Evolutionary conservation across 192 early-diverging fungal genomes (phyloP).

Genomic region (Funneliformis mosseae): DNA sequence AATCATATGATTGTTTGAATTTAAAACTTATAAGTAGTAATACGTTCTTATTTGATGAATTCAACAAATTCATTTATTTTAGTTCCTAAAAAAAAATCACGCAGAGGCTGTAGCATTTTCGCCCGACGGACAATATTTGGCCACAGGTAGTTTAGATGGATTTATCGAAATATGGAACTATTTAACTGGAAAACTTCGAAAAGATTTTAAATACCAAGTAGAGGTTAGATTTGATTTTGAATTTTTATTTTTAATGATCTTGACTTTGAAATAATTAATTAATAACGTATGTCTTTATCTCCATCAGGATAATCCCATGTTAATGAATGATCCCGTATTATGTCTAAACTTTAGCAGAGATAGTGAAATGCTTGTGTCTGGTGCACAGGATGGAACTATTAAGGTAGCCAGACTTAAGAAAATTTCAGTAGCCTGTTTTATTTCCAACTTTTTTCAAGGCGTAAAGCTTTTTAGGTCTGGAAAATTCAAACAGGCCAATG

Average conservation of each 20-base stretch:
- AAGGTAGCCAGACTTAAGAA: constrained; percentile 49
- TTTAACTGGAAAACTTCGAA: constrained; percentile 86
- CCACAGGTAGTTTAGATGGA: constrained; percentile 89
- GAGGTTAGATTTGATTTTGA: constrained; percentile 53
- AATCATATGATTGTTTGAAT: neutral
- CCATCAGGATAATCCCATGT: constrained; percentile 79
- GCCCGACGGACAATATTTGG: constrained; percentile 79
- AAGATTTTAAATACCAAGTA: constrained; percentile 88
- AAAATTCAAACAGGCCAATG: constrained; percentile 76
- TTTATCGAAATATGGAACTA: constrained; percentile 97
- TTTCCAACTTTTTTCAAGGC: neutral
- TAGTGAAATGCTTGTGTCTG: constrained; percentile 81
- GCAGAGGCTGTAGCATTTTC: constrained; percentile 81
- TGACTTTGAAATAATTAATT: neutral
- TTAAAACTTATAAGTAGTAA: neutral
- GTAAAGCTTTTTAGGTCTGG: constrained; percentile 65
- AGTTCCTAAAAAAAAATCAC: constrained; percentile 90
- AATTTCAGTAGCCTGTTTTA: neutral
- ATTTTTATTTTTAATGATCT: neutral
- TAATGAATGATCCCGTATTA: constrained; percentile 86
- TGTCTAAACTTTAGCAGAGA: constrained; percentile 77
- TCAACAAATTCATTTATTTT: neutral
- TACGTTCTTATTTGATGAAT: neutral
- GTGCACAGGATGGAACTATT: constrained; percentile 82
- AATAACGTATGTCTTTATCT: constrained; percentile 20